phyloP scores from a whole-genome alignment of 1,284 basidiomycete species.

The Prillingera fragicola region DNA sequence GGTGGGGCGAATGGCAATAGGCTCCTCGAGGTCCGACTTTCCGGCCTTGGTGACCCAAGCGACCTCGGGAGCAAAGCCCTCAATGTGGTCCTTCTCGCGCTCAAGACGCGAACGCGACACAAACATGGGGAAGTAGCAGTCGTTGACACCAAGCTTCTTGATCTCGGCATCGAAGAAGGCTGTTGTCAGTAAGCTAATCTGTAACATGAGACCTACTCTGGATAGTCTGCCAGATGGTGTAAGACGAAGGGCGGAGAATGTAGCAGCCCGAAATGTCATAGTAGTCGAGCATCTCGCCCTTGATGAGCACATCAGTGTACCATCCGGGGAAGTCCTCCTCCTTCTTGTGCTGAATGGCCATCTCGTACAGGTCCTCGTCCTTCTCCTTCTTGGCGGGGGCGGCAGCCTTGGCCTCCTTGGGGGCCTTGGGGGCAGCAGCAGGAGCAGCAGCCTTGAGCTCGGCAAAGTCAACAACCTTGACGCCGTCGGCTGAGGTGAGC shows the following conservation, averaged over 20 bases:
- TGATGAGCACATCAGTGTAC: constrained; percentile 94
- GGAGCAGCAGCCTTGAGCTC: constrained; percentile 53
- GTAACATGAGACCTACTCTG: constrained; percentile 57
- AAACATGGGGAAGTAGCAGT: constrained; percentile 99
- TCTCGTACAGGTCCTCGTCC: constrained; percentile 80
- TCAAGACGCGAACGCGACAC: constrained; percentile 89
- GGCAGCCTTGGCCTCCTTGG: background rate
- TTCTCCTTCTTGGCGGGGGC: constrained; percentile 51
- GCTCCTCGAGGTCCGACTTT: constrained; percentile 88
- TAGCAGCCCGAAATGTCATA: constrained; percentile 99
- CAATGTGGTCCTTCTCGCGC: constrained; percentile 96
- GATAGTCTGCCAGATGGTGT: constrained; percentile 93
- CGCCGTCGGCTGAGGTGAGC: constrained; percentile 47
- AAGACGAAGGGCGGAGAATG: constrained; percentile 96
- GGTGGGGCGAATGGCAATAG: constrained; percentile 95
- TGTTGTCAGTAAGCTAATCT: constrained; percentile 35
- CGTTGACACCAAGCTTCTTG: constrained; percentile 91
- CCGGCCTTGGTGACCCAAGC: constrained; percentile 98
- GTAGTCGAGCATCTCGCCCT: constrained; percentile 99
- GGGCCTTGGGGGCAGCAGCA: constrained; percentile 13
- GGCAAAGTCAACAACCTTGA: constrained; percentile 62
- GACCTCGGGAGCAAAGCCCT: constrained; percentile 99
- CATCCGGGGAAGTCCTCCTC: constrained; percentile 88
- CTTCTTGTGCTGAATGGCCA: constrained; percentile 90
- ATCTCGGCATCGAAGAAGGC: constrained; percentile 89